A percentile compares a stretch with the other conserved stretches of the same genome.
These are phyloP conservation scores for Solanum ossicruentum DNA, from an alignment of 257 asterid species.

Conservation along the genomic window DNA sequence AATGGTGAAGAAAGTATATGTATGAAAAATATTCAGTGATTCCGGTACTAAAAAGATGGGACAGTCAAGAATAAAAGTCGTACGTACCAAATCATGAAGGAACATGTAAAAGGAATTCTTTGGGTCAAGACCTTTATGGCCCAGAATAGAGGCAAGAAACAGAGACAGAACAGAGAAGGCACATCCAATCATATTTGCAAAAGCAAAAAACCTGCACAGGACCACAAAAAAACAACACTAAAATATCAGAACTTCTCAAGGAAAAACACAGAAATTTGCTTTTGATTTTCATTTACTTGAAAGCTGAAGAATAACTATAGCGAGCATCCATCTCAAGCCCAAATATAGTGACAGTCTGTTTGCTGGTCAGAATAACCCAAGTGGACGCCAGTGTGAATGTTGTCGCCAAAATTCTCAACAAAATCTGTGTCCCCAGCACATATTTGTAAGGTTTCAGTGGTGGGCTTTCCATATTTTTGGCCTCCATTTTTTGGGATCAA, in stretches of 20 bases:
- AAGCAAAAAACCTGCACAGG: slow-evolving; percentile 41
- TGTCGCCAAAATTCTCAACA: slow-evolving; percentile 24
- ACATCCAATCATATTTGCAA: slow-evolving; percentile 37
- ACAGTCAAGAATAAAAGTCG: neutral
- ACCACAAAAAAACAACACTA: neutral
- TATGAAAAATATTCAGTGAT: neutral
- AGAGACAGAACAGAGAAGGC: slow-evolving; percentile 32
- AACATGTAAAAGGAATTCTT: slow-evolving; percentile 35
- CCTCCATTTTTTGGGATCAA: neutral
- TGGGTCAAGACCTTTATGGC: slow-evolving; percentile 12
- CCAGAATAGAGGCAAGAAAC: slow-evolving; percentile 7
- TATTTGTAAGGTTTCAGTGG: slow-evolving; percentile 11
- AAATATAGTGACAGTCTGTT: slow-evolving; percentile 25
- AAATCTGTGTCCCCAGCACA: slow-evolving; percentile 19
- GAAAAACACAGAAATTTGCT: neutral
- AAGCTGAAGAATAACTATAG: slow-evolving; percentile 44
- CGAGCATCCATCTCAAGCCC: slow-evolving; percentile 42
- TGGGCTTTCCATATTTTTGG: slow-evolving; percentile 5
- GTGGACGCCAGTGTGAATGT: slow-evolving; percentile 40
- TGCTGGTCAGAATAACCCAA: slow-evolving; percentile 33
- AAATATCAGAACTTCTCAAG: neutral
- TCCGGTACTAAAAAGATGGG: neutral
- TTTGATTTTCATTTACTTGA: slow-evolving; percentile 19
- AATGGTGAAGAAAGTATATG: neutral
- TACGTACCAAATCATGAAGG: slow-evolving; percentile 56